A percentile compares a stretch with the other conserved stretches of the same genome.
phyloP scores from a whole-genome alignment of 768 basidiomycete genomes.

The Neoboletus brunneissimus region DNA sequence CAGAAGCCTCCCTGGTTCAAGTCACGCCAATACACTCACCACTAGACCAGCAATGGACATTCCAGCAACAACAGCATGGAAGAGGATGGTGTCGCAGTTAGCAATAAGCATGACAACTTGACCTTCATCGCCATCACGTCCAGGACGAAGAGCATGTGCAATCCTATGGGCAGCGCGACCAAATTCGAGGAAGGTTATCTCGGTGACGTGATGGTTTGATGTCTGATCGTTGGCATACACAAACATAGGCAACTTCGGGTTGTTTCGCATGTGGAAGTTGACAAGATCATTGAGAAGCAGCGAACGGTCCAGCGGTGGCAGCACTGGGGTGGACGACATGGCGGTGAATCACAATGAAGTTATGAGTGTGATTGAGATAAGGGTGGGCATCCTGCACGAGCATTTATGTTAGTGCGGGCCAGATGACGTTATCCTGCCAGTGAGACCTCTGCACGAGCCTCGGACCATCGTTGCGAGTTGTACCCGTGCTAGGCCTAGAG shows the following conservation, averaged over 20 bases:
- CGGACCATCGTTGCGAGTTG: neutral
- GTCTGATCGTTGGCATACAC: conserved; percentile 13
- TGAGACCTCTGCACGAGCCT: neutral
- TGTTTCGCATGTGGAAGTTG: conserved; percentile 17
- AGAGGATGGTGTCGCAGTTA: conserved; percentile 25
- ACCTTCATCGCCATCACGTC: conserved; percentile 15
- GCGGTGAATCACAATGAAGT: neutral
- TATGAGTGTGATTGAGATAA: neutral
- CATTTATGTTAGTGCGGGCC: neutral
- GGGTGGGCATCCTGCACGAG: neutral
- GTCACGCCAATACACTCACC: conserved; percentile 30
- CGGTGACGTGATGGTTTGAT: conserved; percentile 6
- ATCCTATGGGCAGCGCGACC: conserved; percentile 30
- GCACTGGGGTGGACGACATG: conserved; percentile 7
- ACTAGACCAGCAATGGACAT: conserved; percentile 28
- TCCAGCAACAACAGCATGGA: conserved; percentile 12
- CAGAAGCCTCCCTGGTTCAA: conserved; percentile 23
- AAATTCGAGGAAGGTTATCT: conserved; percentile 12
- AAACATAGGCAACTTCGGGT: conserved; percentile 11
- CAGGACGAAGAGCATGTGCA: conserved; percentile 21
- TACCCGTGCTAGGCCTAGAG: no score
- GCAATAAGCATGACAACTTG: conserved; percentile 33
- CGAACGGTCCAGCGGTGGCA: conserved; percentile 16
- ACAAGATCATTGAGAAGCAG: conserved; percentile 16
- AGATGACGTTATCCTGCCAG: neutral